Conservation (phyloP, 116 monocot genomes). For the Posidonia oceanica region DNA sequence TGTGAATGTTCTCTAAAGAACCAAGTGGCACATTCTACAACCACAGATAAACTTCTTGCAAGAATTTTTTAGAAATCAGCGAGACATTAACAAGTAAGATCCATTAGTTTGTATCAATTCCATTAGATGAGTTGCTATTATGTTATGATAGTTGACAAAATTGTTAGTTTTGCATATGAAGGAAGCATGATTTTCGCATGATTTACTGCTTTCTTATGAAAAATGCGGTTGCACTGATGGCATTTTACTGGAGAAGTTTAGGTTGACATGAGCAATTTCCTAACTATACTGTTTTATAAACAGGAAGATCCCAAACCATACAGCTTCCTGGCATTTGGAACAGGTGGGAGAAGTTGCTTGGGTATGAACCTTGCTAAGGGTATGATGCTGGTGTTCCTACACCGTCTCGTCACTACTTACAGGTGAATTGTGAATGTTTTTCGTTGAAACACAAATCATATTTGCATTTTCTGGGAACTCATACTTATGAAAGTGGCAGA, state of each 20-base stretch:
- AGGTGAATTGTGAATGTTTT: slow-evolving; percentile 13
- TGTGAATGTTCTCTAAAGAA: background rate
- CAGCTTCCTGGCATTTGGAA: slow-evolving; percentile 62
- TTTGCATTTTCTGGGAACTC: too few species aligned
- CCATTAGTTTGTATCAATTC: too few species aligned
- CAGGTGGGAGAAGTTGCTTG: slow-evolving; percentile 63
- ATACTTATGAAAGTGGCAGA: too few species aligned
- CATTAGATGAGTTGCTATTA: background rate
- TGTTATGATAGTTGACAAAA: too few species aligned
- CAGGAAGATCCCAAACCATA: slow-evolving; percentile 46
- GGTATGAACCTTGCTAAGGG: slow-evolving; percentile 82
- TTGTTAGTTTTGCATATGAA: too few species aligned
- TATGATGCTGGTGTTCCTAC: slow-evolving; percentile 77
- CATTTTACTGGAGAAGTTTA: background rate
- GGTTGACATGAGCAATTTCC: background rate
- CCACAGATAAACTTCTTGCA: background rate
- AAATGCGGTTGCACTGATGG: too few species aligned
- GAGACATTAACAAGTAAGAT: background rate
- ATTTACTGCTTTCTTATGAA: too few species aligned
- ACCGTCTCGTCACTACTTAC: slow-evolving; percentile 53
- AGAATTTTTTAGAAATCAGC: background rate
- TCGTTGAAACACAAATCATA: too few species aligned
- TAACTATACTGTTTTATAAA: background rate
- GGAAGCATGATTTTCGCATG: too few species aligned
- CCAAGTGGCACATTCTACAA: too few species aligned